Conservation (phyloP, 1,139 yeast genomes). For the Pichia terricola region DNA sequence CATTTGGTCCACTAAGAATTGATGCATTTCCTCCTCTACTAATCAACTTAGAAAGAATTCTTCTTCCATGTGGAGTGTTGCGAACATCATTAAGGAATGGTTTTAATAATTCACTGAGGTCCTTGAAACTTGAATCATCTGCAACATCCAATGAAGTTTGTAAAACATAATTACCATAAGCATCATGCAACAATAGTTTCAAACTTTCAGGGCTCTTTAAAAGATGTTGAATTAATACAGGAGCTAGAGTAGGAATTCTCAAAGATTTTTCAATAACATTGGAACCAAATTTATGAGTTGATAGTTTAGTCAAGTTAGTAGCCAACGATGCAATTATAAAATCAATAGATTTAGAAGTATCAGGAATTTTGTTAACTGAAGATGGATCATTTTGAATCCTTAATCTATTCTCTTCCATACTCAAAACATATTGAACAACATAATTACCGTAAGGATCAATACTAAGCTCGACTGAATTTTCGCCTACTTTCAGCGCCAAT, state of each 20-base stretch:
- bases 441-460: slow-evolving; percentile 96
- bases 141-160: slow-evolving; percentile 78
- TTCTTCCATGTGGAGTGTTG: slow-evolving; percentile 89
- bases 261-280: slow-evolving; percentile 87
- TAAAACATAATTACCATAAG: slow-evolving; percentile 75
- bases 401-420: slow-evolving; percentile 34
- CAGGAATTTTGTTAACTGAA: slow-evolving; percentile 32
- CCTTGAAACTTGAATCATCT: slow-evolving; percentile 29
- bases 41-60: slow-evolving; percentile 39
- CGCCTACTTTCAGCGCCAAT: slow-evolving; percentile 41
- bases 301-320: slow-evolving; percentile 47
- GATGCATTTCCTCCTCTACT: slow-evolving; percentile 23
- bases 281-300: slow-evolving; percentile 88
- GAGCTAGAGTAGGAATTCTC: slow-evolving; percentile 42
- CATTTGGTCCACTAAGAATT: slow-evolving; percentile 1
- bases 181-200: slow-evolving; percentile 42
- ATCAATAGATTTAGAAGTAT: slow-evolving; percentile 25
- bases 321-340: slow-evolving; percentile 22
- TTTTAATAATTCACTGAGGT: slow-evolving; percentile 46
- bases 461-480: slow-evolving; percentile 58
- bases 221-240: slow-evolving; percentile 33
- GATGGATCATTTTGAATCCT: slow-evolving; percentile 20
- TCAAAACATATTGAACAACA: slow-evolving; percentile 83
- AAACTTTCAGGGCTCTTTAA: slow-evolving; percentile 35
- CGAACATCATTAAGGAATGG: slow-evolving; percentile 61